Evolutionary conservation across 106 monocot species (phyloP), one percentile per base, ranked within the genome.

Genomic region (Acorus calamus): DNA sequence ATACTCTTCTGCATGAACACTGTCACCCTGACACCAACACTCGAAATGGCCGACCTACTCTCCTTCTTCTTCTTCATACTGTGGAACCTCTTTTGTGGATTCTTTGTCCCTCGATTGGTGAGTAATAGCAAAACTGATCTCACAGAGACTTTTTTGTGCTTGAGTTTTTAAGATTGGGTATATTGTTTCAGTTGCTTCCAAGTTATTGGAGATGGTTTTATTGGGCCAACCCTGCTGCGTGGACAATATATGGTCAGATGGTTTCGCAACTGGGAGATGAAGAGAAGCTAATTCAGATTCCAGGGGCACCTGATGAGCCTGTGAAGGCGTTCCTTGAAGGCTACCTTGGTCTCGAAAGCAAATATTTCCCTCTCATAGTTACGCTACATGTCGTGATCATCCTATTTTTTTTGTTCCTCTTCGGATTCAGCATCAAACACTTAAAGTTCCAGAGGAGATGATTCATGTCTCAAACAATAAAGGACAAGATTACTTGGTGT

Each of bases 141-240:
- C 28, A 28, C 28, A 28, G 28, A 28, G 28, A 28, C 28, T 28
- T 28, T 28, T 28, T 0, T 28, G 28, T 28, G 28, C 28, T 28
- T 28, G 28, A 28, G 28, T 28, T 28, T 28, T 28, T 28, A 28
- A 28, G 28, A 28, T 43, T 4, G 7, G 45, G 7, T 10, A 42
- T 67, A 28, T 55, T 63, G 48, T 2, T 78, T 57, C 80, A 90
- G 89, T 70, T 90, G 83, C 85, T 90, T 75, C 89, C 89, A 3
- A 13, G 63, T 45, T 92, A 87, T 86, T 87, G 92, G 92, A 79
- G 84, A 65, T 90, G 89, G 89, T 77, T 70, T 50, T 90, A 90
- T 59, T 90, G 85, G 89, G 83, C 78, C 8, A 48, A 80, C 67
- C 89, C 89, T 54, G 69, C 73, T 7, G 74, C 86, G 48, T 90